A percentile compares a stretch with the other conserved stretches of the same genome.
phyloP scores from a whole-genome alignment of 1,284 basidiomycete genomes.

The Neonothopanus nambi region DNA sequence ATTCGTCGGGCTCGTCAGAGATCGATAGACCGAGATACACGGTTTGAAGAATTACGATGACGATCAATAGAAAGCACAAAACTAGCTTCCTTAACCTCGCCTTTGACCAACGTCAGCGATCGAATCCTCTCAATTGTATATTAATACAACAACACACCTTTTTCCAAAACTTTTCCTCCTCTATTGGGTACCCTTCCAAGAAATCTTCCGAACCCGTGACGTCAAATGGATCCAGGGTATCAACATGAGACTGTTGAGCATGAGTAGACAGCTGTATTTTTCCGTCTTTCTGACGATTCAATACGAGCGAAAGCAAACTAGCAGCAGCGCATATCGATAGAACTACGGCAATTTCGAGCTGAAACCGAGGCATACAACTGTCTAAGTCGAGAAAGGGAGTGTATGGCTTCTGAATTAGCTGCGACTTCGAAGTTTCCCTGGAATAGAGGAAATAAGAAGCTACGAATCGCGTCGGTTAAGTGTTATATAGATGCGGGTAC shows the following conservation, averaged over 20 bases:
- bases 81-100: slow-evolving; percentile 58
- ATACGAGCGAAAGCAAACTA: slow-evolving; percentile 43
- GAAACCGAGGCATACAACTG: slow-evolving; percentile 71
- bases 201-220: slow-evolving; percentile 70
- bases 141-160: slow-evolving; percentile 44
- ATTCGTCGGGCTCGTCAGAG: slow-evolving; percentile 28
- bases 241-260: slow-evolving; percentile 28
- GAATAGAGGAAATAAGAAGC: too few species aligned
- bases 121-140: slow-evolving; percentile 6
- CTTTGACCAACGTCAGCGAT: slow-evolving; percentile 24
- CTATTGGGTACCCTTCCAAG: slow-evolving; percentile 74
- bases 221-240: slow-evolving; percentile 68
- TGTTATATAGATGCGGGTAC: too few species aligned
- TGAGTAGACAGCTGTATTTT: slow-evolving; percentile 57
- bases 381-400: too few species aligned
- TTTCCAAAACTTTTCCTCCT: slow-evolving; percentile 73
- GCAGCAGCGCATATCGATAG: slow-evolving; percentile 44
- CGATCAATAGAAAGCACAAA: slow-evolving; percentile 44
- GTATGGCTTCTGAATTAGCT: too few species aligned
- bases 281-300: slow-evolving; percentile 43
- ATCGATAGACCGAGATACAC: slow-evolving; percentile 55
- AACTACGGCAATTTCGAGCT: slow-evolving; percentile 53
- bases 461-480: too few species aligned
- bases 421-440: too few species aligned
- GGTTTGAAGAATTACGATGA: slow-evolving; percentile 51